Conservation (phyloP, 2,329 filamentous ascomycete genomes). For the Hypoxylon sp. region DNA sequence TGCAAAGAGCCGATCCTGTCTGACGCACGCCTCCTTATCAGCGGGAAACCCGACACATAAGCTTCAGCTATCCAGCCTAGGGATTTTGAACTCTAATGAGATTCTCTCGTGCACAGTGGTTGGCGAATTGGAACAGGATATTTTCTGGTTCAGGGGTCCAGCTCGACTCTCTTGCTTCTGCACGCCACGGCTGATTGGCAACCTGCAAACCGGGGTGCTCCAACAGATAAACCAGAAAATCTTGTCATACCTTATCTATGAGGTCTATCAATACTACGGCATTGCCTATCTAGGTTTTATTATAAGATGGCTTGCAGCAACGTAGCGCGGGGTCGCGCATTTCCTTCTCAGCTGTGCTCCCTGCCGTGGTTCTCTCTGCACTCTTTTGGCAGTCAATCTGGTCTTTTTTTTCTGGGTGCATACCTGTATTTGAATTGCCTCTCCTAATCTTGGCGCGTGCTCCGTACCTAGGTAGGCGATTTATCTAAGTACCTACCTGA, state of each 20-base stretch:
- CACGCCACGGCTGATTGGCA: constrained; percentile 33
- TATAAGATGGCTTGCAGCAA: constrained; percentile 38
- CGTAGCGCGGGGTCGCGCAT: constrained; percentile 20
- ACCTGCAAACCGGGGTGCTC: constrained; percentile 14
- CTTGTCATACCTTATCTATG: constrained; percentile 32
- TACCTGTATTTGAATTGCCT: constrained; percentile 10
- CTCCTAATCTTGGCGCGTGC: constrained; percentile 2
- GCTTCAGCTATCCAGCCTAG: background rate
- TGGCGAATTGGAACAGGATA: constrained; percentile 29
- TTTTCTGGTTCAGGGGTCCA: constrained; percentile 15
- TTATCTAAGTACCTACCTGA: background rate
- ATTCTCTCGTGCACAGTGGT: background rate
- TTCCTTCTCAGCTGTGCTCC: constrained; percentile 15
- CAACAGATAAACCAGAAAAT: constrained; percentile 32
- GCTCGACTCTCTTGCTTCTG: constrained; percentile 21
- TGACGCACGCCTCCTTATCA: constrained; percentile 27
- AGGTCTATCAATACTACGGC: constrained; percentile 7
- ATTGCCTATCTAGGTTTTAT: constrained; percentile 16
- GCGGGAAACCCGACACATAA: constrained; percentile 14
- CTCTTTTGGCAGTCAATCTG: constrained; percentile 12
- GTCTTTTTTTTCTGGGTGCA: constrained; percentile 2
- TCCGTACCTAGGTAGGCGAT: background rate
- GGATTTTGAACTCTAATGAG: constrained; percentile 10
- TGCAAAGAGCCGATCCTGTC: constrained; percentile 18
- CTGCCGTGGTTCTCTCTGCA: background rate